These are phyloP conservation scores for Ilyonectria robusta DNA, from an alignment of 2,329 filamentous ascomycete genomes.

Conservation along the genomic window DNA sequence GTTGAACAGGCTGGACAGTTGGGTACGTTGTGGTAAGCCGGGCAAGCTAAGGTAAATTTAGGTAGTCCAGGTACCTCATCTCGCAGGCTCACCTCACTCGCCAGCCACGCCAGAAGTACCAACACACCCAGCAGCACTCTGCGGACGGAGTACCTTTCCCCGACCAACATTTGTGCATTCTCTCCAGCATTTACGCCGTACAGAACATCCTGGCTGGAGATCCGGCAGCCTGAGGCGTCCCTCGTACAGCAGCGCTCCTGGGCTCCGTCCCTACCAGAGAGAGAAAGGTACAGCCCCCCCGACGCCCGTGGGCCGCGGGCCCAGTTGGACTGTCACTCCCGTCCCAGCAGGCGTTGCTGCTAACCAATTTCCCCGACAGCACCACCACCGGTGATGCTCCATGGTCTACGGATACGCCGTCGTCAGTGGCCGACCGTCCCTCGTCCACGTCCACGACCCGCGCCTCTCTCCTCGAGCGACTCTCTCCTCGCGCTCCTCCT, in stretches of 20 bases:
- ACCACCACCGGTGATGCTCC: constrained; percentile 46
- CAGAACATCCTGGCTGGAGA: constrained; percentile 21
- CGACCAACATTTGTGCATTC: constrained; percentile 18
- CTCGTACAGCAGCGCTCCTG: constrained; percentile 8
- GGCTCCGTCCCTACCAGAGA: constrained; percentile 8
- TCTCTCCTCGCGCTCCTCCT: constrained; percentile 38
- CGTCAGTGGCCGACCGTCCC: constrained; percentile 41
- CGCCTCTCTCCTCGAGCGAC: constrained; percentile 39
- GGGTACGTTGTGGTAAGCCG: not conserved
- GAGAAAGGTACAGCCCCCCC: constrained; percentile 22
- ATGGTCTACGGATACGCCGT: constrained; percentile 39
- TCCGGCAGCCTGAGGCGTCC: constrained; percentile 25
- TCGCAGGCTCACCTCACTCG: not conserved
- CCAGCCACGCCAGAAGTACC: not conserved
- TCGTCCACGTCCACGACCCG: constrained; percentile 36
- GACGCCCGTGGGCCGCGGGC: not conserved
- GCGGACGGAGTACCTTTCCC: not conserved
- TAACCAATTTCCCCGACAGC: constrained; percentile 38
- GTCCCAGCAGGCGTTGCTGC: constrained; percentile 21
- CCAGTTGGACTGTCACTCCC: constrained; percentile 9
- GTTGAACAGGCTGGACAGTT: constrained; percentile 8
- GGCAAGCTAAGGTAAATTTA: not conserved
- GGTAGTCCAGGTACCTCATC: not conserved
- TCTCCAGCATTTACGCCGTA: constrained; percentile 17
- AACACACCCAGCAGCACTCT: constrained; percentile 22